Evolutionary conservation across 108 stramenopile genomes (phyloP).

Genomic region (Skeletonema marinoi): DNA sequence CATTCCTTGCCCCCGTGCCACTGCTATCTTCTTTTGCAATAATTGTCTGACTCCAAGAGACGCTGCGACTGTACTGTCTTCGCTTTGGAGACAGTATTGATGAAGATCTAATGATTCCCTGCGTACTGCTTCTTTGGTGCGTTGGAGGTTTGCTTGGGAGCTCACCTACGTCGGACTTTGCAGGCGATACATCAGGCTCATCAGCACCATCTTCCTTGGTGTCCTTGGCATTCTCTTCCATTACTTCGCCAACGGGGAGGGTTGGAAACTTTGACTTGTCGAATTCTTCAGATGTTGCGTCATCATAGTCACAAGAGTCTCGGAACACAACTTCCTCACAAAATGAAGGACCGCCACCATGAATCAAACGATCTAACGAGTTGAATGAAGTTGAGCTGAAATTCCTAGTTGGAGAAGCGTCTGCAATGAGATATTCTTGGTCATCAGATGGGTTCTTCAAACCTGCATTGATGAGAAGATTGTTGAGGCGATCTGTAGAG

Average conservation of each 20-base stretch:
- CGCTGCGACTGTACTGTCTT: constrained; percentile 43
- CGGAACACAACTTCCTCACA: constrained; percentile 42
- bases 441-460: constrained; percentile 12
- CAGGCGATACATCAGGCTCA: constrained; percentile 26
- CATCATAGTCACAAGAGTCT: constrained; percentile 3
- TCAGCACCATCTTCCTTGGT: constrained; percentile 2
- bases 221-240: constrained; percentile 1
- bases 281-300: background rate
- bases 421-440: constrained; percentile 3
- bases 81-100: constrained; percentile 7
- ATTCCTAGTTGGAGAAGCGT: constrained; percentile 17
- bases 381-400: constrained; percentile 13
- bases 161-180: constrained; percentile 43
- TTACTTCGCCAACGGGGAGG: constrained; percentile 3
- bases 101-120: constrained; percentile 36
- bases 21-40: constrained; percentile 23
- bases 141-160: constrained; percentile 12
- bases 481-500: constrained; percentile 18
- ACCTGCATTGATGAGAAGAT: constrained; percentile 39
- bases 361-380: constrained; percentile 32
- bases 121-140: constrained; percentile 34
- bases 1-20: background rate
- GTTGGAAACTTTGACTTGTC: background rate
- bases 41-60: constrained; percentile 44
- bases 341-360: constrained; percentile 40